These are phyloP conservation scores for Xylaria digitata DNA, from an alignment of 2,329 filamentous ascomycete genomes.

Conservation along the genomic window DNA sequence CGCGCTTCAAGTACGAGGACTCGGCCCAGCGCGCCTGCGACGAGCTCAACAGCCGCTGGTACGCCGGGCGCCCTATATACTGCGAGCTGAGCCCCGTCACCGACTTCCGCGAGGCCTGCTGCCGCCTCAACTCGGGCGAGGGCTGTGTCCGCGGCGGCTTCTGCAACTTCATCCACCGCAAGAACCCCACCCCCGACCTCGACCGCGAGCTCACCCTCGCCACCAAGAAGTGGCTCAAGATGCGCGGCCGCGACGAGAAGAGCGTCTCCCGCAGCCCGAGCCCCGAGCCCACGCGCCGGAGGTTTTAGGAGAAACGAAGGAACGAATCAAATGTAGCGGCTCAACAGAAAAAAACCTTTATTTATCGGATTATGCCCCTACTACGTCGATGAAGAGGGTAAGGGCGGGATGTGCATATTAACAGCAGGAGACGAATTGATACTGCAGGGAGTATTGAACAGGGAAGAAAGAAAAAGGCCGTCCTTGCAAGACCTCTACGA, in stretches of 20 bases:
- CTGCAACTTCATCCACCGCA: conserved; percentile 99
- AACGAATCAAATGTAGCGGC: neutral
- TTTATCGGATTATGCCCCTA: no score
- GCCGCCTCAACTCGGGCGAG: conserved; percentile 91
- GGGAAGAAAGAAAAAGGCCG: neutral
- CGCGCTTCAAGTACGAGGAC: conserved; percentile 99
- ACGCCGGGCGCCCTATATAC: conserved; percentile 96
- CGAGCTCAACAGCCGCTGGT: conserved; percentile 93
- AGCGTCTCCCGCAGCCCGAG: conserved; percentile 85
- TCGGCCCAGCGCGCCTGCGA: conserved; percentile 93
- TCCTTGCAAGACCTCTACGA: neutral
- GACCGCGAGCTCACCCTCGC: conserved; percentile 86
- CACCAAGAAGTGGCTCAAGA: conserved; percentile 96
- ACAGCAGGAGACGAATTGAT: neutral
- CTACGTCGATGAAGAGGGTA: neutral
- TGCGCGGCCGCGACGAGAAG: conserved; percentile 83
- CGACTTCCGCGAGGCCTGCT: conserved; percentile 98
- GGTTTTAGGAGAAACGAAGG: conserved; percentile 59
- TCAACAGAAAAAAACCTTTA: neutral
- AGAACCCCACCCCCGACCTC: conserved; percentile 90
- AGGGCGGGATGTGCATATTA: neutral
- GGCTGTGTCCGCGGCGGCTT: conserved; percentile 96
- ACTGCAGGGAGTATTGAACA: neutral
- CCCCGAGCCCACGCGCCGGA: conserved; percentile 82
- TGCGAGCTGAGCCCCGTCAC: conserved; percentile 97